Base-by-base conservation (phyloP, 2,329 filamentous ascomycete species). In the Neonectria sp. region DNA sequence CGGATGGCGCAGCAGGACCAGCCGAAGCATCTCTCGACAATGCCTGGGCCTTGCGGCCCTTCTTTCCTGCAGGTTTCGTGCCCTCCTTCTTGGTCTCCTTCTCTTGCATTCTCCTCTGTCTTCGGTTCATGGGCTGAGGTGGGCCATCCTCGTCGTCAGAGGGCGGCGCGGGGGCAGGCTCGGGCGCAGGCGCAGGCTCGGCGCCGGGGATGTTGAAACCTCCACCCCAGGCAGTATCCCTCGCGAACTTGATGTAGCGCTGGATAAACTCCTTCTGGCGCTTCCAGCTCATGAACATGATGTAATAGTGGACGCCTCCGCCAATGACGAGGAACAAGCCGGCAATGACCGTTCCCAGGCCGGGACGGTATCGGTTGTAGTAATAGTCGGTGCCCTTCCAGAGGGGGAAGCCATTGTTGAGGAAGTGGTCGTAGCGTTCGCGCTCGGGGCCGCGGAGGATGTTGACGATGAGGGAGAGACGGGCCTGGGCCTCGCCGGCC, bases 301-400 rank as follows among this genome's bases (percentile, higher is more conserved):
- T 92, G 56, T 93, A 85, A 83, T 98, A 99, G 84, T 99, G 96
- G 43, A 93, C 91, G 33, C 86, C 93, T 70, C 96, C 96, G 64
- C 95, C 95, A 58, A 93, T 89, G 59, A 94, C 89, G 69, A 97
- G 80, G 81, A 98, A 94, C 46, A 97, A 83, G 55, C 95, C 95
- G 29, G 92, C 68, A 58, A 98, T 82, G 52, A 97, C 96, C 15
- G 93, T 93, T 66, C 94, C 94, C 51, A 98, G 85, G 9, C 96
- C 96, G 2, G 96, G 96, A 24, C 96, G 90, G 87, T 95, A 98
- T 65, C 96, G 91, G 76, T 91, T 91, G 85, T 99, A 99, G 88
- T 98, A 99, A 88, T 99, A 99, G 69, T 96, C 95, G 51, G 95
- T 98, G 65, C 96, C 96, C 84, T 95, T 95, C 96, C 96, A 99